Evolutionary conservation across 108 stramenopile species (phyloP).

Genomic region (Bacterosira constricta): DNA sequence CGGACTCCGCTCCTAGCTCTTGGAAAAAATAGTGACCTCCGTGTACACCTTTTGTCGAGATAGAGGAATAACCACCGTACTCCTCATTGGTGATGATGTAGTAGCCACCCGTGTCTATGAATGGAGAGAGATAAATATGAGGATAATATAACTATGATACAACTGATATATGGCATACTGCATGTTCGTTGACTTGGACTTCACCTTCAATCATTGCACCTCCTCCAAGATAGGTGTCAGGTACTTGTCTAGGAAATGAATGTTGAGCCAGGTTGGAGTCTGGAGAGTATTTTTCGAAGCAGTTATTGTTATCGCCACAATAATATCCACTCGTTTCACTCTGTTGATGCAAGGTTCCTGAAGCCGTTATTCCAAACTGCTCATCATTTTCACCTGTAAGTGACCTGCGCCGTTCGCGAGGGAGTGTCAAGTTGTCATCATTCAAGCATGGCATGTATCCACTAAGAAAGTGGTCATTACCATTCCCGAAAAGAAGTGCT

Average conservation of each 20-base stretch:
- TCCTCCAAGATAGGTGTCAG: not conserved
- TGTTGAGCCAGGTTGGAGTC: not conserved
- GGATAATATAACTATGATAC: not conserved
- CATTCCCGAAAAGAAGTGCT: not conserved
- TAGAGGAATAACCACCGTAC: not conserved
- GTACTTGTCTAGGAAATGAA: not conserved
- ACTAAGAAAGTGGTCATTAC: not conserved
- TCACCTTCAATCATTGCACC: not conserved
- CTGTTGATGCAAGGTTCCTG: not conserved
- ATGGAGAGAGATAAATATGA: not conserved
- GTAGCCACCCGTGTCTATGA: not conserved
- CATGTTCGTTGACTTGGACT: too few relatives aligned
- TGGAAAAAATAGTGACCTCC: not conserved
- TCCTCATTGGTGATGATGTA: not conserved
- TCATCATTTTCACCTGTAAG: not conserved
- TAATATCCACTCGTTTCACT: not conserved
- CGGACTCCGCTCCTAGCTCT: not conserved
- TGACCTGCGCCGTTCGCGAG: not conserved
- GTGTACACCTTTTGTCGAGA: not conserved
- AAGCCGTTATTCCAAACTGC: not conserved
- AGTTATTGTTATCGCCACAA: not conserved
- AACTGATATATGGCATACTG: not conserved
- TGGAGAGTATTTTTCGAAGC: not conserved
- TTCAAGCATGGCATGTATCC: not conserved
- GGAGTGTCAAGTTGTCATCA: not conserved